Conservation (phyloP, 2,329 filamentous ascomycete species). For the Cladosporium sp. region DNA sequence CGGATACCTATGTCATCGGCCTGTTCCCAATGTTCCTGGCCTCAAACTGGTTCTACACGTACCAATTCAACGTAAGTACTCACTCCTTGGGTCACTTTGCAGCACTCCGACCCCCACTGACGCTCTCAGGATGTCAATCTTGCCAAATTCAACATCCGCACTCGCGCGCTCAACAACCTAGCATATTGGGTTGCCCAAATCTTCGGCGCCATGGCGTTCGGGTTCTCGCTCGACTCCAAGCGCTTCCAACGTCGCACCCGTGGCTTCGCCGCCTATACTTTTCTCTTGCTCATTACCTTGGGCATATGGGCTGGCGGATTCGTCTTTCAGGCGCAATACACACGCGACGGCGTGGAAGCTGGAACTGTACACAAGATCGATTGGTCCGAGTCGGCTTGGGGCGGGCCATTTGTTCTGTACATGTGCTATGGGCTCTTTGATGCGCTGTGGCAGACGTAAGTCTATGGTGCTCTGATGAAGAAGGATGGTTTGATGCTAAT, state of each 20-base stretch:
- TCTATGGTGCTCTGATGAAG: slow-evolving; percentile 50
- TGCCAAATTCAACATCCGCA: slow-evolving; percentile 67
- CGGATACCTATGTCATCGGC: slow-evolving; percentile 66
- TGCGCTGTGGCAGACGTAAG: slow-evolving; percentile 81
- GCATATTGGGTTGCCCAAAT: slow-evolving; percentile 77
- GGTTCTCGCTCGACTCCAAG: slow-evolving; percentile 61
- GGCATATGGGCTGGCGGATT: slow-evolving; percentile 78
- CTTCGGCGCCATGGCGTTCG: slow-evolving; percentile 67
- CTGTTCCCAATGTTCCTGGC: slow-evolving; percentile 79
- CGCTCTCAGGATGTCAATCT: slow-evolving; percentile 51
- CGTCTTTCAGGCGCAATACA: slow-evolving; percentile 66
- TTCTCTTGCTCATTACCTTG: slow-evolving; percentile 66
- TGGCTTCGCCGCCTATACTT: slow-evolving; percentile 59
- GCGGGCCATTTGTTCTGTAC: slow-evolving; percentile 80
- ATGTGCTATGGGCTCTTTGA: slow-evolving; percentile 85
- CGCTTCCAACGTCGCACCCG: slow-evolving; percentile 58
- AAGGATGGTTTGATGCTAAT: not conserved
- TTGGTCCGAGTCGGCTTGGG: slow-evolving; percentile 63
- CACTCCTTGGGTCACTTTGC: slow-evolving; percentile 70
- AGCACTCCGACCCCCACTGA: slow-evolving; percentile 35
- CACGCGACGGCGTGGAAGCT: slow-evolving; percentile 21
- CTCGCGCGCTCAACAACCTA: slow-evolving; percentile 68
- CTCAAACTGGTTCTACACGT: slow-evolving; percentile 75
- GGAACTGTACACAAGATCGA: slow-evolving; percentile 45
- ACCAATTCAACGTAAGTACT: slow-evolving; percentile 72